phyloP scores from a whole-genome alignment of 2,329 filamentous ascomycete genomes.

The Nothophaeocryptopus gaeumannii region DNA sequence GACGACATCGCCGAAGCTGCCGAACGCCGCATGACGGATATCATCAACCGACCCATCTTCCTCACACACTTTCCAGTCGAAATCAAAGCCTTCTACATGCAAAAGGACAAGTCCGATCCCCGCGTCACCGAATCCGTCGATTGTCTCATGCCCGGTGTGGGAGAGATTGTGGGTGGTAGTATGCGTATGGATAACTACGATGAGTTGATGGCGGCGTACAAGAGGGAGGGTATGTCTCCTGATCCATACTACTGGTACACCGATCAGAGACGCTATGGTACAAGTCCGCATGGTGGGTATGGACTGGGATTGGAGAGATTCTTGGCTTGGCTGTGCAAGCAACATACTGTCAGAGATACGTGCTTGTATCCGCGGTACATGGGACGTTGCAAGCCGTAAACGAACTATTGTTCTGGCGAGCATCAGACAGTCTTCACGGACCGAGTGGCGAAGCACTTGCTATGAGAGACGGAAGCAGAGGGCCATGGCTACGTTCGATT shows the following conservation, averaged over 20 bases:
- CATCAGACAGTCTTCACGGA: too few relatives aligned
- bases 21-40: constrained; percentile 94
- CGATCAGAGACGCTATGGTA: constrained; percentile 74
- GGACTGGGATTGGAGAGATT: constrained; percentile 86
- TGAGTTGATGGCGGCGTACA: constrained; percentile 83
- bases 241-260: constrained; percentile 97
- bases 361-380: constrained; percentile 80
- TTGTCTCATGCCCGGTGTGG: constrained; percentile 83
- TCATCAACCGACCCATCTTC: constrained; percentile 92
- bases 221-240: constrained; percentile 79
- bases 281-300: constrained; percentile 87
- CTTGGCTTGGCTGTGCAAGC: constrained; percentile 65
- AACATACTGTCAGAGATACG: constrained; percentile 64
- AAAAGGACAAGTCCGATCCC: constrained; percentile 73
- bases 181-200: constrained; percentile 95
- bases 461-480: too few relatives aligned
- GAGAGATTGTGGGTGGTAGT: constrained; percentile 76
- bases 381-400: constrained; percentile 71
- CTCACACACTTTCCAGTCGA: constrained; percentile 94
- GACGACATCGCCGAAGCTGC: constrained; percentile 98
- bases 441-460: too few relatives aligned
- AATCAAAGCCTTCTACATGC: constrained; percentile 99
- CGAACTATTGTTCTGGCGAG: not conserved
- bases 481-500: too few relatives aligned
- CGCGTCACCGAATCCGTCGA: constrained; percentile 94